Evolutionary conservation across 2,329 filamentous ascomycete genomes (phyloP), one percentile per base, ranked within the genome.

Genomic region (Talaromyces albobiverticillius): DNA sequence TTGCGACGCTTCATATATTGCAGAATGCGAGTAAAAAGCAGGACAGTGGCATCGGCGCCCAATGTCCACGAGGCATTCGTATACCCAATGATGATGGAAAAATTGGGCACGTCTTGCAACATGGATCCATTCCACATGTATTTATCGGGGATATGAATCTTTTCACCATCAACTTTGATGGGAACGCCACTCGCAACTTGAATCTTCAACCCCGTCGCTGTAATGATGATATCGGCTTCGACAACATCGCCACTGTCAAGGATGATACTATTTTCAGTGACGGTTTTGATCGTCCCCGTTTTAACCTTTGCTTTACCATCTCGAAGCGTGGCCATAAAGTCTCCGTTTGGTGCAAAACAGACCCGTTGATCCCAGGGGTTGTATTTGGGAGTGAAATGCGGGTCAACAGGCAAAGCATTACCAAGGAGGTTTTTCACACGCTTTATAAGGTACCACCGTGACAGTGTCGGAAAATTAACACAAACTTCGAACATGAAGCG

Each of bases 361-460:
- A 94, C 73, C 0, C 90, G 82, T 67, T 95, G 89, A 52, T 90
- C 80, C 78, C 88, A 86, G 0, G 85, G 85, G 36, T 81, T 78
- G 61, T 89, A 88, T 2, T 66, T 67, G 0, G 86, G 86, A 6
- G 79, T 81, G 68, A 89, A 89, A 66, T 89, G 82, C 1, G 82
- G 78, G 52, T 86, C 79, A 38, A 80, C 68, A 2, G 82, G 77
- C 32, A 84, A 69, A 16, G 74, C 69, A 7, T 68, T 64, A 1
- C 86, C 85, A 0, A 90, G 75, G 38, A 76, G 71, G n/a, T 65
- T 61, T 43, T 72, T 69, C 26, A 82, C 79, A 29, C 65, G 67
- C 2, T 63, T 61, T 16, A 71, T 75, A 26, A 89, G 62, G n/a
- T 81, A 34, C 31, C 64, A 68, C 18, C 78, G 74, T 10, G 82